Evolutionary conservation across 495 filamentous ascomycete species (phyloP).

Genomic region (Penicillium crystallinum): DNA sequence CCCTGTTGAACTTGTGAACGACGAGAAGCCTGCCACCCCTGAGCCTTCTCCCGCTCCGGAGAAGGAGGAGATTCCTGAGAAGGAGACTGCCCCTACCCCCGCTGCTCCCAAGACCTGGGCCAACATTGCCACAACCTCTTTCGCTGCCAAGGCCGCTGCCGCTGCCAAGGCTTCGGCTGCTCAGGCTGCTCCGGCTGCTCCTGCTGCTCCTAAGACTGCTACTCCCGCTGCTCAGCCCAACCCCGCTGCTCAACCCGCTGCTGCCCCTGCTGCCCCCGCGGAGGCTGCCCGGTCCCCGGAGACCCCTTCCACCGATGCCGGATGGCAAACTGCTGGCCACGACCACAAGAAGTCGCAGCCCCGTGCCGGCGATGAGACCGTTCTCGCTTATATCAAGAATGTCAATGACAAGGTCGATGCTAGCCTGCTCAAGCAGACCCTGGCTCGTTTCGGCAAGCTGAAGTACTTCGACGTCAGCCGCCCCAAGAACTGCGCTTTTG

Average conservation of each 20-base stretch:
- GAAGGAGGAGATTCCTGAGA: conserved; percentile 43
- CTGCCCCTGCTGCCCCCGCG: conserved; percentile 33
- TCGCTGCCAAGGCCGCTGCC: conserved; percentile 23
- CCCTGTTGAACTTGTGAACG: conserved; percentile 44
- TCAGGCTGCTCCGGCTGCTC: conserved; percentile 33
- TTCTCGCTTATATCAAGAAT: conserved; percentile 86
- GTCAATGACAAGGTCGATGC: conserved; percentile 78
- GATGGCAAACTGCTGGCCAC: conserved; percentile 76
- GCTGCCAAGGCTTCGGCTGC: conserved; percentile 24
- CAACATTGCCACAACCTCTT: conserved; percentile 52
- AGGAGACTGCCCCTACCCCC: conserved; percentile 47
- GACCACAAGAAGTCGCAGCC: conserved; percentile 77
- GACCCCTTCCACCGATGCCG: conserved; percentile 42
- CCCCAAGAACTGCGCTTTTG: conserved; percentile 92
- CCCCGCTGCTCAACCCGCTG: conserved; percentile 36
- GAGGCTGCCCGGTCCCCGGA: conserved; percentile 34
- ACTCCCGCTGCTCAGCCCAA: conserved; percentile 30
- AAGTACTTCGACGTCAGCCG: conserved; percentile 86
- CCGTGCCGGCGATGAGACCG: conserved; percentile 58
- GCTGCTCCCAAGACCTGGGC: conserved; percentile 84
- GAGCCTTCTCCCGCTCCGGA: conserved; percentile 40
- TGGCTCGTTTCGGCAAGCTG: conserved; percentile 72
- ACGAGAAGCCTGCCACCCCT: conserved; percentile 50
- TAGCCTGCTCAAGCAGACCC: conserved; percentile 56
- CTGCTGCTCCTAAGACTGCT: conserved; percentile 29